phyloP scores from a whole-genome alignment of 2,329 filamentous ascomycete species.

The Intubia oerlemansii region DNA sequence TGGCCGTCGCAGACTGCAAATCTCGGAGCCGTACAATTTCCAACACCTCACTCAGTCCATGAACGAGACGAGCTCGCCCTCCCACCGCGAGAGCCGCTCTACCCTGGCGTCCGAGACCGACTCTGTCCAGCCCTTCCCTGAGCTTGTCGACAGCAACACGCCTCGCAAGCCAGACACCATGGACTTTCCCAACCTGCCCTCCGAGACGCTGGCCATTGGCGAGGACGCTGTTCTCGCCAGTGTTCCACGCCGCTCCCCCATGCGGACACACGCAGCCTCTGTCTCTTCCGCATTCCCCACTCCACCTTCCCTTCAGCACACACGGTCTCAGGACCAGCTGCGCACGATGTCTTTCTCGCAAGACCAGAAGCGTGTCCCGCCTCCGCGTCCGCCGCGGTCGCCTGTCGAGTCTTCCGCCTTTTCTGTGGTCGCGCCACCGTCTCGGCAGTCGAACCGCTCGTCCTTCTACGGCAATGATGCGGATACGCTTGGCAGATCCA shows the following conservation, averaged over 20 bases:
- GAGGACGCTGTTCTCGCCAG: slow-evolving; percentile 4
- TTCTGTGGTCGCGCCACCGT: slow-evolving; percentile 23
- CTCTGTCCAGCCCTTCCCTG: neutral
- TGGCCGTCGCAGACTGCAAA: slow-evolving; percentile 23
- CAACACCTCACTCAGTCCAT: slow-evolving; percentile 40
- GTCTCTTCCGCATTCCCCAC: slow-evolving; percentile 2
- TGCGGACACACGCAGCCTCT: slow-evolving; percentile 12
- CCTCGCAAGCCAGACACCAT: too few relatives aligned
- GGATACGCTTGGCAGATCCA: slow-evolving; percentile 11
- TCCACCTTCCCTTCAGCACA: slow-evolving; percentile 19
- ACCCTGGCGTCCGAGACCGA: too few relatives aligned
- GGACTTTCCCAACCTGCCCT: slow-evolving; percentile 25
- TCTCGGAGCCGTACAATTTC: slow-evolving; percentile 45
- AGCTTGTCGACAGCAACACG: slow-evolving; percentile 4
- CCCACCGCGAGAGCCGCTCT: too few relatives aligned
- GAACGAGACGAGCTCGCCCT: slow-evolving; percentile 21
- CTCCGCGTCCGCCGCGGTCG: slow-evolving; percentile 28
- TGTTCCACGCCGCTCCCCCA: slow-evolving; percentile 9
- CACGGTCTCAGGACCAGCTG: slow-evolving; percentile 28
- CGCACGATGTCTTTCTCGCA: slow-evolving; percentile 11
- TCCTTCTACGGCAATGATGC: slow-evolving; percentile 11
- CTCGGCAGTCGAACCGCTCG: slow-evolving; percentile 32
- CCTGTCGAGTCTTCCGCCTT: slow-evolving; percentile 16
- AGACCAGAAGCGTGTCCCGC: slow-evolving; percentile 14
- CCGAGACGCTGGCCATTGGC: slow-evolving; percentile 16